Evolutionary conservation across 75 land plant species (phyloP), one percentile per base, ranked within the genome.

Genomic region (Cryptomeria japonica): DNA sequence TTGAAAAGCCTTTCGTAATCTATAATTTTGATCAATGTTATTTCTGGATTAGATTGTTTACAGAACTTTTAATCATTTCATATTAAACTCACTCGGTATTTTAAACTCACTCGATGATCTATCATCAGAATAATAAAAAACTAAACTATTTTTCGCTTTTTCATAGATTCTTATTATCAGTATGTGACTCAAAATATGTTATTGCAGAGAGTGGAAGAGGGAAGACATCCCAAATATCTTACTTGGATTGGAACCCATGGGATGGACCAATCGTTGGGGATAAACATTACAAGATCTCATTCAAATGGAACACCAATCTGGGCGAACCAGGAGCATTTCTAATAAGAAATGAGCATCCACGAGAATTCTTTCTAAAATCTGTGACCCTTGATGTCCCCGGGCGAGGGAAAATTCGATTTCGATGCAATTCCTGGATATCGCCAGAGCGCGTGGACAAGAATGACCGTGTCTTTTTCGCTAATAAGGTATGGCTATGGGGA

Each of bases 371-470:
- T 36, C 61, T 84, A 15, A 55, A 84, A 51, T 84, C 86, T 7
- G 6, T 84, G 3, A 84, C 86, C 1, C 61, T 84, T 32, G 61
- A 84, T 47, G 61, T 84, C 15, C 96, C 94, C 0, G 93, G 91
- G 4, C 84, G 88, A 1, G 86, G 19, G 1, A 56, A 53, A 25
- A 28, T 95, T 32, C 91, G 94, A 82, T 97, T 97, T 80, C 91
- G 88, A 5, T 97, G 99, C 92, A 90, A 97, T 86, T 96, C 99
- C 15, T 97, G 99, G 97, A 93, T 97, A 55, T 95, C 91, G 53
- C 94, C 95, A 14, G 86, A 78, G 3, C 80, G 85, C 78, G 87
- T 86, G 3, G 92, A 91, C 89, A 90, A 86, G 36, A 86, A 89
- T 49, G 91, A 92, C 5, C 98, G 99, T 12, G 88, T 97, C 14